Evolutionary conservation across 768 basidiomycete species (phyloP), one percentile per base, ranked within the genome.

Genomic region (Coprinopsis sp.): DNA sequence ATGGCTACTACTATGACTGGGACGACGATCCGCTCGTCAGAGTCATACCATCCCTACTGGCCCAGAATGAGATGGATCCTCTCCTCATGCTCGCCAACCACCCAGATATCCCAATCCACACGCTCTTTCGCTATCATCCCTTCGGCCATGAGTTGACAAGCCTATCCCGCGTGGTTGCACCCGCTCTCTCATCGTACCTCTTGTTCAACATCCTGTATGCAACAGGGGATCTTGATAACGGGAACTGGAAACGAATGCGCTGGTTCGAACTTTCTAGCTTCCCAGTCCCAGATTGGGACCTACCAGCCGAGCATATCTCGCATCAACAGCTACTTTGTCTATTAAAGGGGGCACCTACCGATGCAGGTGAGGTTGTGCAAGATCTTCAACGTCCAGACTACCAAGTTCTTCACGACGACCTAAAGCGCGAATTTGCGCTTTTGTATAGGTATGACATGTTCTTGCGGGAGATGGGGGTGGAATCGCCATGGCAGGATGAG

Each of bases 381-480:
- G 38, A 52, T 2, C 31, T 42, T 5, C 19, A 39, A n/a, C n/a
- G n/a, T 2, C n/a, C 30, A 21, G 29, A 8, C 7, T 42, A n/a
- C 4, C 23, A 7, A 18, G 16, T 6, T 6, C 49, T 69, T 5
- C 54, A 63, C 18, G 58, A 62, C 36, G 70, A 70, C 39, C 25
- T 70, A 29, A 71, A 71, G 51, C 55, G 49, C 12, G 51, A 63
- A 10, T 72, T 72, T 50, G 54, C 51, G 6, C 25, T 71, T 4
- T 44, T 72, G 33, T 74, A 70, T 51, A 55, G 56, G 14, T 72
- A 68, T 46, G 68, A 71, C 50, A 47, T 69, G 47, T 25, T 72
- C 14, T 39, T 61, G 34, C 50, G 57, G 21, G 71, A 71, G 47
- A 70, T 66, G 48, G 68, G 64, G 10, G 22, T 56, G 18, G 51